phyloP scores from a whole-genome alignment of 2,329 filamentous ascomycete genomes.

The Sporothrix globosa region DNA sequence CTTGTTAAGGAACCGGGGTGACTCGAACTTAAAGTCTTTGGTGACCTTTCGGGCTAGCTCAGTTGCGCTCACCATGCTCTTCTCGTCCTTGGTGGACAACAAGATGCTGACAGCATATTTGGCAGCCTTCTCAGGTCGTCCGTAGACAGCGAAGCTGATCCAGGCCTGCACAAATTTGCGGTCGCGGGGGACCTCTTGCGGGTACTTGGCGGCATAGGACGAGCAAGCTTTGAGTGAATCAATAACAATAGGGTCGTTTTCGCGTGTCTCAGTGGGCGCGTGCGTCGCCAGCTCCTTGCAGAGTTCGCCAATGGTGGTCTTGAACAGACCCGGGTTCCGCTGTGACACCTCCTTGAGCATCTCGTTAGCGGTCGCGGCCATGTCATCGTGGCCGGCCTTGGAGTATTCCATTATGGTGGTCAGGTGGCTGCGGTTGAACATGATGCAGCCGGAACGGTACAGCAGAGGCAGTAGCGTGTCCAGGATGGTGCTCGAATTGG shows the following conservation, averaged over 20 bases:
- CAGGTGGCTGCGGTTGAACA: constrained; percentile 94
- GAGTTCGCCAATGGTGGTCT: constrained; percentile 87
- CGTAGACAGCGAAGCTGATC: constrained; percentile 79
- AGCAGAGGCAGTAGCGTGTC: constrained; percentile 82
- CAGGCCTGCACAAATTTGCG: constrained; percentile 80
- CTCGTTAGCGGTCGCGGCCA: constrained; percentile 81
- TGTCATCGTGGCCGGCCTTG: constrained; percentile 76
- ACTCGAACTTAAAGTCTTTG: constrained; percentile 72
- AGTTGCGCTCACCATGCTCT: constrained; percentile 78
- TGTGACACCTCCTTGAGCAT: constrained; percentile 90
- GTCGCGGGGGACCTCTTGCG: constrained; percentile 79
- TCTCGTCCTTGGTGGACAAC: constrained; percentile 72
- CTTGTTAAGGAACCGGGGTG: constrained; percentile 74
- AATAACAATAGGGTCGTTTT: constrained; percentile 74
- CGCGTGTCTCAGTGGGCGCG: constrained; percentile 68
- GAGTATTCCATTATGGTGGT: constrained; percentile 87
- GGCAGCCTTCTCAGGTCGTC: constrained; percentile 77
- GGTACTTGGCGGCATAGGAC: constrained; percentile 84
- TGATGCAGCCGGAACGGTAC: constrained; percentile 78
- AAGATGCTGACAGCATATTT: constrained; percentile 95
- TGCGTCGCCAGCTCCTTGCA: constrained; percentile 83
- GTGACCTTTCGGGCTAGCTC: constrained; percentile 78
- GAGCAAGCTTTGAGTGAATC: constrained; percentile 94
- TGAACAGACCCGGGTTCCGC: constrained; percentile 85
- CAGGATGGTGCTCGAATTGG: constrained; percentile 65